Base-by-base conservation (phyloP, 179 eudicot genomes). In the Drosera spatulata region DNA sequence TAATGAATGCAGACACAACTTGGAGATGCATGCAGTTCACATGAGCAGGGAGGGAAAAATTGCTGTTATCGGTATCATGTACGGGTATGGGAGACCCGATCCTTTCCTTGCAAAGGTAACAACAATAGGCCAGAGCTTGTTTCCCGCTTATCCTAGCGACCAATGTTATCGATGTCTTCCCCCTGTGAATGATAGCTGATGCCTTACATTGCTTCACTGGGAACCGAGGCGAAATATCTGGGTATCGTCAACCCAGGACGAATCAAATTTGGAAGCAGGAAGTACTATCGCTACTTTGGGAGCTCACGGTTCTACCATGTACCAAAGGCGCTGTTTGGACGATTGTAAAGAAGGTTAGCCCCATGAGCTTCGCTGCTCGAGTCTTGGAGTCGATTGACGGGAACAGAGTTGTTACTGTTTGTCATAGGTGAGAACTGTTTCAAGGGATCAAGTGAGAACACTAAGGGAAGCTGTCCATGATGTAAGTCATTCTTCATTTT, bases 1-100 rank as follows among this genome's bases (percentile, higher is more conserved):
- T 39, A 22, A 55, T 58, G 2, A 15, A 56, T 6, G 9, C 63
- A 77, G 85, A 7, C 71, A 53, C 47, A 52, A 64, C 1, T 52
- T 78, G 70, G 85, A 80, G 71, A 38, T 64, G 44, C 82, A 80
- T 57, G 39, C 75, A 12, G 66, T 80, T 66, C 85, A 80, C 44
- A 44, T 13, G 5, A 77, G 59, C 60, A 37, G 71, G 14, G 38
- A 40, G 0, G 63, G 66, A 8, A 33, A 41, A 2, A 63, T 61
- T 50, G 77, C 82, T 59, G 85, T 80, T 10, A 39, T 80, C 53
- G 79, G 71, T 9, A 61, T 77, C 53, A 53, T 55, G 8, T 74
- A 71, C 71, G 64, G 63, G 10, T 40, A 71, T 49, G 82, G 85
- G 10, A 39, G 39, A 6, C 71, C 82, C 0, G 80, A 80, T 69